phyloP scores from a whole-genome alignment of 306 rosid species.

The Rosa chinensis region DNA sequence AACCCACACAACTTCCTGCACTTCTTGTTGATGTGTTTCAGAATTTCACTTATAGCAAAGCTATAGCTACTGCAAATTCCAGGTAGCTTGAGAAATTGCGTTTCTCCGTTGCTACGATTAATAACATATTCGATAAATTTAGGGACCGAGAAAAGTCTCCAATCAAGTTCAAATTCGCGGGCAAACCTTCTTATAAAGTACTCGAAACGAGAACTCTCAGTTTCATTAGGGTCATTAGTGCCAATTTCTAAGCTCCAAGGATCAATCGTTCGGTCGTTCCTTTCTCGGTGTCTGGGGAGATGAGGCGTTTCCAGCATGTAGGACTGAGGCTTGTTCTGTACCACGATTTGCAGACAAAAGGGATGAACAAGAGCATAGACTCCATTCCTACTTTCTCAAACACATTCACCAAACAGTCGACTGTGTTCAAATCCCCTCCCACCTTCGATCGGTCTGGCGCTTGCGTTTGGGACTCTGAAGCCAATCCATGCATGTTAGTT shows the following conservation, averaged over 20 bases:
- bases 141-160: background rate
- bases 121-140: background rate
- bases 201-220: background rate
- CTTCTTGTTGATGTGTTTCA: background rate
- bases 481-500: background rate
- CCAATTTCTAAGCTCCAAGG: background rate
- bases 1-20: background rate
- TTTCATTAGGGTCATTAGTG: background rate
- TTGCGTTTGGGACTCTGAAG: background rate
- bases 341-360: slow-evolving; percentile 12
- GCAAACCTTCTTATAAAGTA: background rate
- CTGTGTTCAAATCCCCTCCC: background rate
- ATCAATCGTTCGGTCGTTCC: background rate
- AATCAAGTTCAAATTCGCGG: background rate
- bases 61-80: background rate
- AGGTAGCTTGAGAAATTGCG: slow-evolving; percentile 3
- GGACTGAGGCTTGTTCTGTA: background rate
- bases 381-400: background rate
- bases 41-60: background rate
- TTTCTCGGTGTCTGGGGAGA: background rate
- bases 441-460: background rate
- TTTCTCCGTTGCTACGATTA: background rate
- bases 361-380: background rate
- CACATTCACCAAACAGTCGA: background rate
- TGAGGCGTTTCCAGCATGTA: background rate